Evolutionary conservation across 2,329 filamentous ascomycete genomes (phyloP).

Genomic region (Monosporascus sp.): DNA sequence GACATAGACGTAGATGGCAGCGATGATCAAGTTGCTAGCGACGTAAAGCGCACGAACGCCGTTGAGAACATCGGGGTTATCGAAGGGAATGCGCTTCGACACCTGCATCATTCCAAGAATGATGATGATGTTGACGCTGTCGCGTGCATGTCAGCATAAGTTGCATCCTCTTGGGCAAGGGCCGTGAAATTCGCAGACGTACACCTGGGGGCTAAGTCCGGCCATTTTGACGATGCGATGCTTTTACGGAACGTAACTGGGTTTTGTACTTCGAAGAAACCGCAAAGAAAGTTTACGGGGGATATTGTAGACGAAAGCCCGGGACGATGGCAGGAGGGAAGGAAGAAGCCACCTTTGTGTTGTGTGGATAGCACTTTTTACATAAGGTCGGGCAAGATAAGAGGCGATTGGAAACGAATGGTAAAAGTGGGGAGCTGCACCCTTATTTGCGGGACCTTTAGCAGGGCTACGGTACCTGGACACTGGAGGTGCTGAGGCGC

Average conservation of each 20-base stretch:
- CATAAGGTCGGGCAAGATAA: background rate
- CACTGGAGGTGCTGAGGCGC: background rate
- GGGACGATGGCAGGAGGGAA: constrained; percentile 8
- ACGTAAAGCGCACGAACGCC: constrained; percentile 50
- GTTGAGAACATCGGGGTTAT: constrained; percentile 64
- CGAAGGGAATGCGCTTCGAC: constrained; percentile 91
- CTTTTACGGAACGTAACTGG: background rate
- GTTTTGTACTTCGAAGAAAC: background rate
- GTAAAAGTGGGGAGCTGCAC: background rate
- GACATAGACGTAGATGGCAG: constrained; percentile 78
- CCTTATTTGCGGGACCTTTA: background rate
- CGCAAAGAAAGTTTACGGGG: too few species aligned
- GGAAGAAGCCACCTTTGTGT: constrained; percentile 7
- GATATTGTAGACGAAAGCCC: background rate
- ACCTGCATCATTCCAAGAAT: constrained; percentile 98
- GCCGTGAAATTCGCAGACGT: constrained; percentile 26
- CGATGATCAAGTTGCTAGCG: constrained; percentile 73
- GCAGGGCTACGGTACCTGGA: background rate
- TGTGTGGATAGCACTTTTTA: background rate
- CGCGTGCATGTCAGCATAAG: constrained; percentile 20
- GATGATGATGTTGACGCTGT: constrained; percentile 86
- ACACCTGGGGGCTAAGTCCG: constrained; percentile 60
- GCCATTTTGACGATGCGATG: constrained; percentile 48
- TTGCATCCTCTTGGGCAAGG: background rate
- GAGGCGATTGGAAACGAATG: background rate